These are phyloP conservation scores for Lyophyllum atratum DNA, from an alignment of 768 basidiomycete genomes.

Conservation along the genomic window DNA sequence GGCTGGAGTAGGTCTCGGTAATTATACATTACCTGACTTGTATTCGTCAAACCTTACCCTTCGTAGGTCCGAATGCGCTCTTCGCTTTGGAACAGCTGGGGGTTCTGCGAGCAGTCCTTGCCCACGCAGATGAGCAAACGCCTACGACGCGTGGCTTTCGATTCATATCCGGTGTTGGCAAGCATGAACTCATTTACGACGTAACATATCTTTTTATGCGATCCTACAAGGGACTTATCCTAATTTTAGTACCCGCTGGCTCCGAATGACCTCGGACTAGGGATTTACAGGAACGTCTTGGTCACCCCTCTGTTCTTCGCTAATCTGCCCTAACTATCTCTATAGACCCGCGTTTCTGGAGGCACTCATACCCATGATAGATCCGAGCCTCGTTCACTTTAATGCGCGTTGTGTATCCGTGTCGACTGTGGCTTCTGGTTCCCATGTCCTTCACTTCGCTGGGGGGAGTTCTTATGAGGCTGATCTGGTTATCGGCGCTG, in stretches of 20 bases:
- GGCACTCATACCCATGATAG: constrained; percentile 43
- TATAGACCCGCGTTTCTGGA: constrained; percentile 53
- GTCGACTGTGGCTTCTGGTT: constrained; percentile 24
- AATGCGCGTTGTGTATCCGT: constrained; percentile 49
- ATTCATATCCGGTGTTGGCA: constrained; percentile 42
- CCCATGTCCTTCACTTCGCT: constrained; percentile 42
- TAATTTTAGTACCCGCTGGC: constrained; percentile 31
- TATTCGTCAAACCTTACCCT: not conserved
- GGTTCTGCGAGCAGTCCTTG: constrained; percentile 42
- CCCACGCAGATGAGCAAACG: constrained; percentile 32
- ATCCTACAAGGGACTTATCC: not conserved
- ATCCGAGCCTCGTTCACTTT: constrained; percentile 46
- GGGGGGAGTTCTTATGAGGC: constrained; percentile 49
- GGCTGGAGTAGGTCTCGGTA: constrained; percentile 56
- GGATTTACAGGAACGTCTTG: constrained; percentile 38
- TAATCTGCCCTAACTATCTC: not conserved
- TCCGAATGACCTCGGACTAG: constrained; percentile 39
- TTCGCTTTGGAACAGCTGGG: constrained; percentile 46
- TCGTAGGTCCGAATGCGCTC: constrained; percentile 50
- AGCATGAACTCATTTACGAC: constrained; percentile 46
- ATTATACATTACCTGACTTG: constrained; percentile 1
- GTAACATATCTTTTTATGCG: constrained; percentile 26
- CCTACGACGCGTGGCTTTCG: constrained; percentile 35
- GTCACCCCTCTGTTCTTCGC: not conserved
- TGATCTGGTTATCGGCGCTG: constrained; percentile 53